Evolutionary conservation across 2,329 filamentous ascomycete genomes (phyloP).

Genomic region (Colletotrichum melonis): DNA sequence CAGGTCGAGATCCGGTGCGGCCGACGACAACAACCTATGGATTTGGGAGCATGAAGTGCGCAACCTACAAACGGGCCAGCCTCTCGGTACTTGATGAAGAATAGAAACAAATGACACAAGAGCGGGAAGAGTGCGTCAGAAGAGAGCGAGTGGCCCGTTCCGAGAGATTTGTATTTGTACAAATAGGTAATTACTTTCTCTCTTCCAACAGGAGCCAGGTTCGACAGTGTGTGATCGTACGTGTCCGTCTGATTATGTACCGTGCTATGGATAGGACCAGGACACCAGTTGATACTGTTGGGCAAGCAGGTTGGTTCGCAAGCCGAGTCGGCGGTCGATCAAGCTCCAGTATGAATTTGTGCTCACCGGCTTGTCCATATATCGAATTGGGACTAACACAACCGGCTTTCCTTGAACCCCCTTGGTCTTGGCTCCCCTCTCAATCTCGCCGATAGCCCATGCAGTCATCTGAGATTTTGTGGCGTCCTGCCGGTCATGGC

Average conservation of each 20-base stretch:
- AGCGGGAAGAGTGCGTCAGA: not conserved
- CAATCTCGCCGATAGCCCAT: constrained; percentile 3
- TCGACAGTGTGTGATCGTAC: constrained; percentile 26
- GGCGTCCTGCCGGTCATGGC: constrained; percentile 20
- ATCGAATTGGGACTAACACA: constrained; percentile 18
- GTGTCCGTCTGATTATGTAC: constrained; percentile 11
- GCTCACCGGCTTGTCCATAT: constrained; percentile 22
- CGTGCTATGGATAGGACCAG: constrained; percentile 1
- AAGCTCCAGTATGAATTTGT: constrained; percentile 29
- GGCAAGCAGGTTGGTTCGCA: constrained; percentile 1
- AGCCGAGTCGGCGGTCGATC: constrained; percentile 19
- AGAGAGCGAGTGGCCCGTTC: not conserved
- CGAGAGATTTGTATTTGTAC: constrained; percentile 1
- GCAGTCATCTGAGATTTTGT: constrained; percentile 31
- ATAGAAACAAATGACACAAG: not conserved
- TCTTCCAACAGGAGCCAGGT: not conserved
- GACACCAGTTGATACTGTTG: not conserved
- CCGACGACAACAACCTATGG: not conserved
- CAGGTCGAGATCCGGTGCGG: not conserved
- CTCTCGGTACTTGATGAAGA: not conserved
- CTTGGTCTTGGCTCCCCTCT: not conserved
- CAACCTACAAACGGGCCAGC: not conserved
- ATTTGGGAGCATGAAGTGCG: not conserved
- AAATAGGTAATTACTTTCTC: not conserved
- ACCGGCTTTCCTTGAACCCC: not conserved